Conservation (phyloP, 306 rosid species). For the Malus sylvestris region DNA sequence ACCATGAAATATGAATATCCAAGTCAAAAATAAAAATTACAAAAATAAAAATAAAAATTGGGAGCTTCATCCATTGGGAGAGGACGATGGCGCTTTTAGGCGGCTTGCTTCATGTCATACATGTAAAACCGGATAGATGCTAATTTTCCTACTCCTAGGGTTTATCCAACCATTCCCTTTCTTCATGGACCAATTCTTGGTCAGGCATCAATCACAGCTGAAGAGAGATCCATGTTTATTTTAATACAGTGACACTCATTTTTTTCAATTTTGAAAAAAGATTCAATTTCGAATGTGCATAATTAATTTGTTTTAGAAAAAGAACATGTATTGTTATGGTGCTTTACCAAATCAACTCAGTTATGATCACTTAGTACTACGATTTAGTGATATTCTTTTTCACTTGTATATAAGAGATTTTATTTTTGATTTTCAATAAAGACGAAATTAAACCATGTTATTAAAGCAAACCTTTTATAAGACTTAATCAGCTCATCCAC, state of each 20-base stretch:
- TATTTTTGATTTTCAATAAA: no score
- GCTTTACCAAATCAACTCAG: neutral
- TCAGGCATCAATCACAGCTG: neutral
- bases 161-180: neutral
- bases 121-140: neutral
- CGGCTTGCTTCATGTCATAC: neutral
- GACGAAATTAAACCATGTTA: no score
- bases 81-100: neutral
- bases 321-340: neutral
- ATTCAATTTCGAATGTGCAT: no score
- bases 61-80: neutral
- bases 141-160: neutral
- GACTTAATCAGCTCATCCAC: no score
- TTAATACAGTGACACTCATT: no score
- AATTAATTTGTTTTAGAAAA: neutral
- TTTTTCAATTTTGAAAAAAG: no score
- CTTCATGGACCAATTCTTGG: neutral
- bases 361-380: no score
- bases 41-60: neutral
- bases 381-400: rapidly evolving
- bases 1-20: no score
- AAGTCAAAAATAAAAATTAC: neutral
- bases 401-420: no score
- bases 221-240: neutral
- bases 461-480: rapidly evolving